Evolutionary conservation across 2,329 filamentous ascomycete genomes (phyloP).

Genomic region (Claviceps sp.): DNA sequence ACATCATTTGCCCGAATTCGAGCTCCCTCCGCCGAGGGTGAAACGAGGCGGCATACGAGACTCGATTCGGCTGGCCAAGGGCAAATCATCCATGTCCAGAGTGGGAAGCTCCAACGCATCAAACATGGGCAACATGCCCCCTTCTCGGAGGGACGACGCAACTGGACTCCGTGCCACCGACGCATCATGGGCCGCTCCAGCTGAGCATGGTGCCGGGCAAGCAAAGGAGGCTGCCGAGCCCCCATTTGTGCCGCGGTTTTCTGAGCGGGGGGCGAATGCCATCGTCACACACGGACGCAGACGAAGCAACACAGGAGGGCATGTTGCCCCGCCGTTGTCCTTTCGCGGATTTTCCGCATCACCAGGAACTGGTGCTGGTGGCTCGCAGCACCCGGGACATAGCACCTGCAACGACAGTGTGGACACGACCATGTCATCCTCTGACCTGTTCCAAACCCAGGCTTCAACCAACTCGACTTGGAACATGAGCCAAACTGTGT

Average conservation of each 20-base stretch:
- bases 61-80: constrained; percentile 80
- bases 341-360: constrained; percentile 68
- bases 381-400: constrained; percentile 34
- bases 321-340: constrained; percentile 53
- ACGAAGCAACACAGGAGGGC: constrained; percentile 76
- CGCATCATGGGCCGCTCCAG: constrained; percentile 23
- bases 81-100: constrained; percentile 38
- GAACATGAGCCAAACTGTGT: constrained; percentile 31
- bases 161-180: constrained; percentile 26
- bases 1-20: constrained; percentile 36
- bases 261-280: constrained; percentile 36
- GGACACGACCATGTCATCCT: constrained; percentile 45
- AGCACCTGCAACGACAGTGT: constrained; percentile 46
- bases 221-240: constrained; percentile 54
- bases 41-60: constrained; percentile 58
- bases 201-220: constrained; percentile 29
- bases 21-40: constrained; percentile 32
- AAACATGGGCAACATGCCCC: constrained; percentile 23
- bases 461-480: constrained; percentile 31
- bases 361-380: constrained; percentile 19
- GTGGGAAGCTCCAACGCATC: constrained; percentile 40
- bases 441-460: constrained; percentile 46
- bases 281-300: constrained; percentile 57
- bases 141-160: constrained; percentile 23
- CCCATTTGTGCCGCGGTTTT: constrained; percentile 58